phyloP scores from a whole-genome alignment of 495 filamentous ascomycete species.

The Bathelium albidoporum region DNA sequence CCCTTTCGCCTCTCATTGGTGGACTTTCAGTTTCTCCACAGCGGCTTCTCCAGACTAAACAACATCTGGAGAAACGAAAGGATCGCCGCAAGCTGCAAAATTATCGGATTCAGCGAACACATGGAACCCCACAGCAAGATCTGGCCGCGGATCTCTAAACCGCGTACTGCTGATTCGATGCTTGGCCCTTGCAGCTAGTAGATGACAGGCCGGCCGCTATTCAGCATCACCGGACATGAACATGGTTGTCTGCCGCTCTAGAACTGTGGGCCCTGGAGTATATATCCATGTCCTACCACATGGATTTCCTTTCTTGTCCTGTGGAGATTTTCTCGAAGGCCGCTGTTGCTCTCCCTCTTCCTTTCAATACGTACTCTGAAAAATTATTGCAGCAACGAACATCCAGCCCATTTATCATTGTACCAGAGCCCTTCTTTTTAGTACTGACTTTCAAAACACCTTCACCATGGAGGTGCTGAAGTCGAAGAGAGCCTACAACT shows the following conservation, averaged over 20 bases:
- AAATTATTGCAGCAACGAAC: too few species aligned
- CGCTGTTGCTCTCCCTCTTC: background rate
- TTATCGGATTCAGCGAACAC: background rate
- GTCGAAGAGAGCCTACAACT: background rate
- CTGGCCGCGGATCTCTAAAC: background rate
- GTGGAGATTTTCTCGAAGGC: background rate
- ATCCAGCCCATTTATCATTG: too few species aligned
- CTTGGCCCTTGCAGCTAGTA: background rate
- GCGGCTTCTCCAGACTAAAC: background rate
- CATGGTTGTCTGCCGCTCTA: background rate
- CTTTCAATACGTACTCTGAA: too few species aligned
- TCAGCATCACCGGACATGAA: background rate
- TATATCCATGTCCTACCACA: conserved; percentile 2
- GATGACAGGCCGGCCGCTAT: background rate
- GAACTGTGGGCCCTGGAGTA: background rate
- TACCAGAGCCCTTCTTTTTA: too few species aligned
- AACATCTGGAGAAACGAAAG: background rate
- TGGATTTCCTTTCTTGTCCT: background rate
- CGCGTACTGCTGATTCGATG: background rate
- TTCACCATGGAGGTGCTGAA: background rate
- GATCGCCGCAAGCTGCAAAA: background rate
- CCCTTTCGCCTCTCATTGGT: background rate
- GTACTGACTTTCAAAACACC: too few species aligned
- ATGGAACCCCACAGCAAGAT: background rate
- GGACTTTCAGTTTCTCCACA: conserved; percentile 2